Evolutionary conservation across 108 stramenopile species (phyloP).

Genomic region (Skeletonema menzelii): DNA sequence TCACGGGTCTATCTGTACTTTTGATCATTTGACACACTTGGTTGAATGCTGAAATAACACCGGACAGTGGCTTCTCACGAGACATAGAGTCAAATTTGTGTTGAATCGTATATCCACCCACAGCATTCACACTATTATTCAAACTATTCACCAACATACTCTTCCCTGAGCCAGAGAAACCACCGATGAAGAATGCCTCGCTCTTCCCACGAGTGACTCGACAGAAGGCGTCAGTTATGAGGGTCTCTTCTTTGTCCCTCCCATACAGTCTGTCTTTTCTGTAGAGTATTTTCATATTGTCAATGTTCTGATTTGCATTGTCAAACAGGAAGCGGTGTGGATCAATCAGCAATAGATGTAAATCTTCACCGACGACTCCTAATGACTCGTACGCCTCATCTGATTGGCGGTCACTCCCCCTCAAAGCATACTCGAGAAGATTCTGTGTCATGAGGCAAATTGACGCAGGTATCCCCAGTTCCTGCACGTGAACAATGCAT

Average conservation of each 20-base stretch:
- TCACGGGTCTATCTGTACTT: not conserved
- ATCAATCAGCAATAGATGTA: constrained; percentile 3
- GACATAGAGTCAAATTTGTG: constrained; percentile 27
- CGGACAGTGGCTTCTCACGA: constrained; percentile 14
- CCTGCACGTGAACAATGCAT: not conserved
- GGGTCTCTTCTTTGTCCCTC: constrained; percentile 11
- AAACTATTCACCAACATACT: constrained; percentile 15
- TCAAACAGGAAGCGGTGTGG: constrained; percentile 1
- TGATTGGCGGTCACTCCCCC: not conserved
- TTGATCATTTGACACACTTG: constrained; percentile 21
- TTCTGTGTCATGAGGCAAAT: constrained; percentile 1
- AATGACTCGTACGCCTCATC: constrained; percentile 3
- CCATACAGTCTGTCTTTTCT: constrained; percentile 23
- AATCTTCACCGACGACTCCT: not conserved
- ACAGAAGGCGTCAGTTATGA: constrained; percentile 30
- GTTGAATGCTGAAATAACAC: constrained; percentile 27
- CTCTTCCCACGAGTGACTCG: constrained; percentile 20
- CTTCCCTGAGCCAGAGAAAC: constrained; percentile 33
- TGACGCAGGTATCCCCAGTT: constrained; percentile 4
- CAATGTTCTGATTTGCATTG: not conserved
- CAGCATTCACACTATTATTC: constrained; percentile 6
- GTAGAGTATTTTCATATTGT: not conserved
- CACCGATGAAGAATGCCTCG: constrained; percentile 28
- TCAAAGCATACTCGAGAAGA: constrained; percentile 3
- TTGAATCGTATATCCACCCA: constrained; percentile 20